Evolutionary conservation across 2,329 filamentous ascomycete species (phyloP), one percentile per base, ranked within the genome.

Genomic region (Neopestalotiopsis sp.): DNA sequence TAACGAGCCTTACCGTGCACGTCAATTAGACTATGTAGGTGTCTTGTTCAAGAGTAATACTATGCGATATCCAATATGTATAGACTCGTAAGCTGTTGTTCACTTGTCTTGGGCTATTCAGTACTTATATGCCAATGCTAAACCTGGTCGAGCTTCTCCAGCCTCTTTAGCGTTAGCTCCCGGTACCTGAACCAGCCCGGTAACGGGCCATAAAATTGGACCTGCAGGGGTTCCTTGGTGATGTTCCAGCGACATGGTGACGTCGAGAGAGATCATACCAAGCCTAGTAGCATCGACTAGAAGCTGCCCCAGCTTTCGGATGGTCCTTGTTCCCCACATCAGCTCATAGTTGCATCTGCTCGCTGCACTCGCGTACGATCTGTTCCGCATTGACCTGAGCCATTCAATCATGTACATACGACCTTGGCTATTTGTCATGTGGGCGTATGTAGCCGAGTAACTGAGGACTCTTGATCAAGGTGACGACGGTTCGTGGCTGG

Each of bases 321-420:
- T 42, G 28, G 9, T 52, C 45, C 45, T 52, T 20, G 45, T 52
- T 52, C 59, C 59, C 59, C 59, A 62, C 59, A 62, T 62, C 59
- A 62, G 30, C 32, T 38, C 59, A 62, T 62, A 40, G 30, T 20
- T 62, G 32, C 59, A 40, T 24, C 30, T 52, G 17, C 45, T 14
- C 24, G 24, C 24, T 28, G 24, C 24, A 28, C 49, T 24, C 20
- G 49, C 14, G 49, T 24, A 56, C 17, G 49, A 24, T 56, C 20
- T 56, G 49, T 14, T 56, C 14, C 34, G 34, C 10, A 38, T 10
- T 10, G 34, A 7, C 10, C 34, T 38, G 34, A 38, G 34, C 6
- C 10, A 38, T 38, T 38, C 6, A 10, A 38, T 38, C 45, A 52
- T 52, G 20, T 20, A 52, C 17, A 9, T 52, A 52, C 45, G 5